Conservation (phyloP, 805 yeast genomes). For the Lipomyces yamanashiensis region DNA sequence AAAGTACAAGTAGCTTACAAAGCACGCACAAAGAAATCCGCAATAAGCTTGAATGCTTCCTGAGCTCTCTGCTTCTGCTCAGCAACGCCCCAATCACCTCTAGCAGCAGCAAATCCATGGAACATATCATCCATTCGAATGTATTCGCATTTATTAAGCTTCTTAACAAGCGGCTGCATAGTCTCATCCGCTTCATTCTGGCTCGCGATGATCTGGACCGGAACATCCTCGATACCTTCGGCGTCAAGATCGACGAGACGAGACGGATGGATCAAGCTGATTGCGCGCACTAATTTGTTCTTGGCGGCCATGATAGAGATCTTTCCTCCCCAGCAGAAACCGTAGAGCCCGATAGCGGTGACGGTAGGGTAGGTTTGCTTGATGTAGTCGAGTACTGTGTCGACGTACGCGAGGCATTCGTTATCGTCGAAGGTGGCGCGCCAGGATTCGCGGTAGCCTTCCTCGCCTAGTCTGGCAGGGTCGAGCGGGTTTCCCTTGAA, state of each 20-base stretch:
- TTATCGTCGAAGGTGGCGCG: constrained; percentile 9
- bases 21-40: constrained; percentile 24
- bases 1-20: not conserved
- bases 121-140: constrained; percentile 33
- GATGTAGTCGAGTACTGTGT: constrained; percentile 8
- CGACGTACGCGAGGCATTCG: constrained; percentile 18
- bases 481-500: constrained; percentile 29
- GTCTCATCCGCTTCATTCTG: constrained; percentile 26
- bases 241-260: constrained; percentile 28
- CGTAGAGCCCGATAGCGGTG: constrained; percentile 29
- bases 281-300: constrained; percentile 18
- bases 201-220: constrained; percentile 29
- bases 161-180: constrained; percentile 12
- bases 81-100: constrained; percentile 31
- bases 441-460: constrained; percentile 21
- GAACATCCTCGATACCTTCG: constrained; percentile 30
- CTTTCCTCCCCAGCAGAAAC: constrained; percentile 38
- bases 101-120: constrained; percentile 37
- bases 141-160: constrained; percentile 20
- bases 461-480: constrained; percentile 7
- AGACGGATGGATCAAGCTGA: constrained; percentile 34
- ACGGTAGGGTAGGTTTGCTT: constrained; percentile 20
- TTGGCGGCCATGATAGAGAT: constrained; percentile 22
- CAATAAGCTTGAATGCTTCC: constrained; percentile 28
- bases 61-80: constrained; percentile 32